Percentiles rank a stretch among this genome's conserved stretches.
Evolutionary conservation across 1,284 basidiomycete genomes (phyloP).

Genomic region (Athelia psychrophila): DNA sequence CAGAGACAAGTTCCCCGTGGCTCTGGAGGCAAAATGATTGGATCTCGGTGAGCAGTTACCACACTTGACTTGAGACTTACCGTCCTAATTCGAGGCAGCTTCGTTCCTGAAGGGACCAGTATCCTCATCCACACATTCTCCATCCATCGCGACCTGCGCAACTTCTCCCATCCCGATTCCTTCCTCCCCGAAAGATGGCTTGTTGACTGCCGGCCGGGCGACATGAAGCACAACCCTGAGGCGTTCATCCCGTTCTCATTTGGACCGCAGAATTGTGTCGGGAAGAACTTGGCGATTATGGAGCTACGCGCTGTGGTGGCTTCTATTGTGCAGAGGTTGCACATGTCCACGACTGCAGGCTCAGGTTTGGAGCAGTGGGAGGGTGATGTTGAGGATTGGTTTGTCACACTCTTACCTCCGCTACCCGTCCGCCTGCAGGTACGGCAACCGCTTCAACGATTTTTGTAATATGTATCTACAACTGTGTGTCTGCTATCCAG

Average conservation of each 20-base stretch:
- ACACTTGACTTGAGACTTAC: too few relatives aligned
- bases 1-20: slow-evolving; percentile 1
- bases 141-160: slow-evolving; percentile 33
- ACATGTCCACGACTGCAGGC: too few relatives aligned
- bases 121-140: slow-evolving; percentile 33
- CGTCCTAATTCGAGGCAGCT: slow-evolving; percentile 14
- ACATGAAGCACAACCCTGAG: slow-evolving; percentile 22
- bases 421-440: too few relatives aligned
- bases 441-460: too few relatives aligned
- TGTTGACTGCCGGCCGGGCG: slow-evolving; percentile 22
- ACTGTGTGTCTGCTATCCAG: too few relatives aligned
- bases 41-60: not conserved
- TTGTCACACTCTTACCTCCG: too few relatives aligned
- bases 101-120: slow-evolving; percentile 33
- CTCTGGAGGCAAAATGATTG: not conserved
- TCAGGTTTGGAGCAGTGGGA: too few relatives aligned
- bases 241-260: slow-evolving; percentile 32
- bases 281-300: slow-evolving; percentile 31
- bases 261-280: slow-evolving; percentile 29
- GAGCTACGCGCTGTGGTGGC: slow-evolving; percentile 31
- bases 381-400: too few relatives aligned
- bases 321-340: not conserved
- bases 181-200: slow-evolving; percentile 39
- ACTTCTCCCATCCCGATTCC: slow-evolving; percentile 30
- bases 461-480: too few relatives aligned